A percentile compares a stretch with the other conserved stretches of the same genome.
phyloP scores from a whole-genome alignment of 345 rosid genomes.

The Clausena lansium region DNA sequence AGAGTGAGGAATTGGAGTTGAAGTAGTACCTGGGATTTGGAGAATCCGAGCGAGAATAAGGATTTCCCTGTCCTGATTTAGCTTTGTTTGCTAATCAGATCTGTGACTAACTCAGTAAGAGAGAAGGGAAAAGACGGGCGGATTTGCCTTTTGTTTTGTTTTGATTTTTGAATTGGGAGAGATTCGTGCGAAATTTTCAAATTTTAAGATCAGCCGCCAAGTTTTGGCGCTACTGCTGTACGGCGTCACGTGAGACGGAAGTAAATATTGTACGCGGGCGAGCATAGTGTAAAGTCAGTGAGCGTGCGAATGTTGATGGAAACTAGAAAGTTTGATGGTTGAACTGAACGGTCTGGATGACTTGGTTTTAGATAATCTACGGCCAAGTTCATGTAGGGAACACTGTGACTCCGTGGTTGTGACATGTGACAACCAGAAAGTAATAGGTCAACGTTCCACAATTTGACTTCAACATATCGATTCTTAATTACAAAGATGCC shows the following conservation, averaged over 20 bases:
- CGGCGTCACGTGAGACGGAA: no score
- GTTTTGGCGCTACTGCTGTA: slow-evolving; percentile 36
- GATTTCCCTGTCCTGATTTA: background rate
- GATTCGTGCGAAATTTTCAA: slow-evolving; percentile 16
- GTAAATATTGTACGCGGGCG: background rate
- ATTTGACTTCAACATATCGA: no score
- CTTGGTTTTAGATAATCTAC: background rate
- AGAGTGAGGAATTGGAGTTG: background rate
- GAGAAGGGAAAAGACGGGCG: background rate
- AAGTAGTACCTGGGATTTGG: slow-evolving; percentile 26
- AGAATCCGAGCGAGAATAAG: background rate
- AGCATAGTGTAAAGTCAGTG: background rate
- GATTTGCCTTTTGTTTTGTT: background rate
- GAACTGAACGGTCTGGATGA: background rate
- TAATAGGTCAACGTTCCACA: no score
- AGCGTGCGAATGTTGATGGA: background rate
- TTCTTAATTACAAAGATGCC: no score
- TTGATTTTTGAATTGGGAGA: slow-evolving; percentile 12
- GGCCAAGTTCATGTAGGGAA: no score
- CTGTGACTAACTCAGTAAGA: background rate
- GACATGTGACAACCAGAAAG: no score
- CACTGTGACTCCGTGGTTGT: no score
- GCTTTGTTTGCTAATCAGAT: background rate
- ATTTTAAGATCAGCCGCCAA: slow-evolving; percentile 25
- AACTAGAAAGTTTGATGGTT: background rate